Evolutionary conservation across 2,329 filamentous ascomycete genomes (phyloP).

Genomic region (Colletotrichum cereale): DNA sequence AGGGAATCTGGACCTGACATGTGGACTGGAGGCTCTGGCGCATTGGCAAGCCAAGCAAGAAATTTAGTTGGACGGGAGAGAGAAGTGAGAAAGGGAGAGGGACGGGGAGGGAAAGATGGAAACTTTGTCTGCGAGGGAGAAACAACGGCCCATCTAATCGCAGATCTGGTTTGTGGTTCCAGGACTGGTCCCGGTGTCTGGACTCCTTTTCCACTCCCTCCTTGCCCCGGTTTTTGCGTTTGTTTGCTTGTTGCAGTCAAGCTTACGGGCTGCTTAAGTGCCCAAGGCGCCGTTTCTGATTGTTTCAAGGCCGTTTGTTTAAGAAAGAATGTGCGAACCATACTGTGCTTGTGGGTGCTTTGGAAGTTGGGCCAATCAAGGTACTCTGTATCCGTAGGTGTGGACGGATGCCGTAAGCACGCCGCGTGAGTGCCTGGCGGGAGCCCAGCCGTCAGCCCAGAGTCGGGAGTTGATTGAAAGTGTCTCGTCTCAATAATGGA

Average conservation of each 20-base stretch:
- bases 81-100: no score
- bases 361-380: background rate
- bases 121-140: background rate
- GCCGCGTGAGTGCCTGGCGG: conserved; percentile 5
- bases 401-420: background rate
- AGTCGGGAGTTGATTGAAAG: conserved; percentile 35
- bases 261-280: conserved; percentile 21
- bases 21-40: background rate
- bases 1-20: background rate
- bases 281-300: conserved; percentile 1
- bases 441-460: conserved; percentile 16
- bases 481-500: conserved; percentile 25
- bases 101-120: background rate
- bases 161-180: background rate
- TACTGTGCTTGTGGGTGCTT: conserved; percentile 9
- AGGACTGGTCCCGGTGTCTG: background rate
- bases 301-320: conserved; percentile 1
- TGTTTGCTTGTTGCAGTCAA: conserved; percentile 10
- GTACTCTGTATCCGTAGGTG: no score
- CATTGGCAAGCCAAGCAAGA: background rate
- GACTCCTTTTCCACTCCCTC: background rate
- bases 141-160: background rate
- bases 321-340: background rate
- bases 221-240: conserved; percentile 15
- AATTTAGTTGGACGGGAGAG: background rate